Evolutionary conservation across 345 rosid genomes (phyloP), one percentile per base, ranked within the genome.

Genomic region (Nasturtium officinale): DNA sequence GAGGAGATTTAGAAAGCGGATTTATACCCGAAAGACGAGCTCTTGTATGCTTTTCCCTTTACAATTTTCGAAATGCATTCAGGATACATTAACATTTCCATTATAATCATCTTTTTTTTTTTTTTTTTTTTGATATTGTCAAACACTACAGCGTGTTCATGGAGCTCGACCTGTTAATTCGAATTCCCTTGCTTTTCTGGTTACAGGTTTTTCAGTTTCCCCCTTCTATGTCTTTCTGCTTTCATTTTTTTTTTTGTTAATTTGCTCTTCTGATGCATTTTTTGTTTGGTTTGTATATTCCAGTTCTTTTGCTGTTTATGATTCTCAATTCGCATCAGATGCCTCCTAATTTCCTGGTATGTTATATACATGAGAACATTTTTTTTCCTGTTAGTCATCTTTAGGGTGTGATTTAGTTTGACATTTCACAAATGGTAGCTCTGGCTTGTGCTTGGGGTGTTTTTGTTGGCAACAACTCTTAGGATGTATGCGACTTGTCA

Each of bases 401-500:
- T 50, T 63, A 12, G 37, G 46, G 15, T 77, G 21, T 47, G 59
- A 35, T 32, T 32, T 32, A 5, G 21, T 65, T 57, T 77, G 64
- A 77, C 28, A 25, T 51, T 71, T 2, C 23, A 18, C 4, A n/a
- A 61, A 10, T 37, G 80, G 86, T 78, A 95, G 99, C 87, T 95
- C 11, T 95, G 96, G 98, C 85, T 95, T 66, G 98, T 95, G 46
- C 89, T 95, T 59, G 92, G 87, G 51, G 89, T 95, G 60, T 95
- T 95, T 83, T 73, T 91, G 79, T 84, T 90, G 87, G 97, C 96
- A 18, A 91, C 99, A 35, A 82, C 89, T 28, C 86, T 91, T 47
- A 81, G 98, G 82, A 91, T 95, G 98, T 90, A 89, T 70, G 97
- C 97, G 3, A 90, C 96, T 74, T 91, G 97, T 74, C 98, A 95